Evolutionary conservation across 2,329 filamentous ascomycete species (phyloP).

Genomic region (Aspergillus pseudonomiae): DNA sequence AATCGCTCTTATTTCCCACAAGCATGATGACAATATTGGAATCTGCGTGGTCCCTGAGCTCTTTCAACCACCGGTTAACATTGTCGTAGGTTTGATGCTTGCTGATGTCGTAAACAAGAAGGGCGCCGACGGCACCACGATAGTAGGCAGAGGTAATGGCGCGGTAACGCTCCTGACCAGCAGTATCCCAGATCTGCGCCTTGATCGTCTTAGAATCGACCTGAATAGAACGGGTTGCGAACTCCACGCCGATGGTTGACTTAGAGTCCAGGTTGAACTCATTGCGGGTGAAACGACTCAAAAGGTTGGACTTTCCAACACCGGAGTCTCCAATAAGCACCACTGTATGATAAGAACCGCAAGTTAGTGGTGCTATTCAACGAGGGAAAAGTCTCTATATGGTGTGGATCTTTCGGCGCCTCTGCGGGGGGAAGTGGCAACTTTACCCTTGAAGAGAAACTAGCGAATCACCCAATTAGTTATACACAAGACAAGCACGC

Average conservation of each 20-base stretch:
- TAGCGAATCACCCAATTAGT: constrained; percentile 45
- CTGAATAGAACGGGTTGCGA: constrained; percentile 97
- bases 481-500: constrained; percentile 2
- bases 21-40: constrained; percentile 99
- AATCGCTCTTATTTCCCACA: constrained; percentile 99
- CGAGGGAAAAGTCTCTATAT: constrained; percentile 15
- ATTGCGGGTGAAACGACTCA: constrained; percentile 99
- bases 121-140: constrained; percentile 91
- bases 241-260: constrained; percentile 99
- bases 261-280: constrained; percentile 99
- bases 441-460: constrained; percentile 98
- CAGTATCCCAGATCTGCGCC: constrained; percentile 99
- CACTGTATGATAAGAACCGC: constrained; percentile 57
- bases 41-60: constrained; percentile 95
- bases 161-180: constrained; percentile 97
- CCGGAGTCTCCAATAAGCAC: constrained; percentile 99
- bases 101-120: constrained; percentile 99
- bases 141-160: constrained; percentile 99
- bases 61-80: constrained; percentile 98
- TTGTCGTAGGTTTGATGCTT: constrained; percentile 99
- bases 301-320: constrained; percentile 99
- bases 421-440: constrained; percentile 28
- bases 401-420: constrained; percentile 23
- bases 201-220: constrained; percentile 99
- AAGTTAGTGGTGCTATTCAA: constrained; percentile 21